These are phyloP conservation scores for Backusella mclennaniae DNA, from an alignment of 192 early-diverging fungal genomes.

Conservation along the genomic window DNA sequence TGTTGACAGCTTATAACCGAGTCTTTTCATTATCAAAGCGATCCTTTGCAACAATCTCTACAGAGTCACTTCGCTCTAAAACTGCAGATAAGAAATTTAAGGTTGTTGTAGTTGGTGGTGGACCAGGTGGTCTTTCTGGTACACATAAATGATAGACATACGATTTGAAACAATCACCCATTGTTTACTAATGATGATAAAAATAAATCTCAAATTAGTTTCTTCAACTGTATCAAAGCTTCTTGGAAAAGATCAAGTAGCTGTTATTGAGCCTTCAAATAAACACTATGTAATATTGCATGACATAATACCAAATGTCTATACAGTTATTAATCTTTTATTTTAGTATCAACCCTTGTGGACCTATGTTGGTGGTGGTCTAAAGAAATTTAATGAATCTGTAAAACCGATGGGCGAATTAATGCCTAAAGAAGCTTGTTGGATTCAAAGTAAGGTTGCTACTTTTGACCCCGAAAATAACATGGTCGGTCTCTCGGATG, in stretches of 20 bases:
- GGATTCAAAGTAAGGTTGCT: conserved; percentile 71
- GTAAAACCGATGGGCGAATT: conserved; percentile 62
- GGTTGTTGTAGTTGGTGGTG: conserved; percentile 58
- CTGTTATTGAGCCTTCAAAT: conserved; percentile 72
- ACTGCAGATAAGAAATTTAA: conserved; percentile 37
- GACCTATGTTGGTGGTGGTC: conserved; percentile 86
- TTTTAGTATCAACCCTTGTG: conserved; percentile 82
- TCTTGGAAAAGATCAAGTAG: conserved; percentile 62
- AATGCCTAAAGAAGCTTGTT: conserved; percentile 67
- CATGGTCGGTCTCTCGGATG: conserved; percentile 60
- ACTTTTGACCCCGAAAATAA: conserved; percentile 69
- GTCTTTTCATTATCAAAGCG: conserved; percentile 2
- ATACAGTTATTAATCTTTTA: neutral
- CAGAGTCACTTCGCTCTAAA: neutral
- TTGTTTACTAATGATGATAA: neutral
- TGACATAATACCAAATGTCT: neutral
- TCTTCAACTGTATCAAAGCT: conserved; percentile 64
- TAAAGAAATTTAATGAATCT: conserved; percentile 75
- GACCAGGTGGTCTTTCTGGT: conserved; percentile 52
- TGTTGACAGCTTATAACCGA: conserved; percentile 21
- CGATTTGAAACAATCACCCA: neutral
- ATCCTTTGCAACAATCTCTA: conserved; percentile 24
- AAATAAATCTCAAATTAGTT: conserved; percentile 38
- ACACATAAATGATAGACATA: neutral
- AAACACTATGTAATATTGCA: conserved; percentile 59